Evolutionary conservation across 805 yeast genomes (phyloP).

Genomic region (Scheffersomyces ergatensis): DNA sequence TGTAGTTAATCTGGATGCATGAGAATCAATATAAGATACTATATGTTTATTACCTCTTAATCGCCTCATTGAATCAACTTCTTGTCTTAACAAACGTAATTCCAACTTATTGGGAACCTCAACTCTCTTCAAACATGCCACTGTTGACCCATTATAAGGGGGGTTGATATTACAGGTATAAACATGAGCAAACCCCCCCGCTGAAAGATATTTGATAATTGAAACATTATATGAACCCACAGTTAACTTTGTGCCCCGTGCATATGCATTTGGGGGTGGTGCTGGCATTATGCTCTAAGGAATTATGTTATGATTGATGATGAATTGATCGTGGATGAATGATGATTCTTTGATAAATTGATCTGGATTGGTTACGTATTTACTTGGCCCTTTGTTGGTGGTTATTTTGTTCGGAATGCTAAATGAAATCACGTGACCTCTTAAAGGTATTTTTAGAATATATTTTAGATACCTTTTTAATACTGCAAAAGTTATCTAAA

Average conservation of each 20-base stretch:
- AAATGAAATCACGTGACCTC: no score
- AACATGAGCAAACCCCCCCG: conserved; percentile 96
- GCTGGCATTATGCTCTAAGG: conserved; percentile 14
- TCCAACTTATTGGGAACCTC: conserved; percentile 88
- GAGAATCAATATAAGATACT: conserved; percentile 91
- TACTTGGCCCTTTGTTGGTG: no score
- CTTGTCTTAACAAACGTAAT: conserved; percentile 81
- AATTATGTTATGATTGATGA: no score
- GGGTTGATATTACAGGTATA: conserved; percentile 69
- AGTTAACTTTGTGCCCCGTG: conserved; percentile 73
- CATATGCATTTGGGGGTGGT: conserved; percentile 63
- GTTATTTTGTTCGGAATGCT: no score
- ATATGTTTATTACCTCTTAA: conserved; percentile 74
- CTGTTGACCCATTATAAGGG: conserved; percentile 46
- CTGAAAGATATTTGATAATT: conserved; percentile 70
- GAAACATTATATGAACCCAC: conserved; percentile 82
- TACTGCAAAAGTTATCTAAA: no score
- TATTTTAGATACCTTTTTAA: no score
- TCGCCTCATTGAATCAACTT: conserved; percentile 96
- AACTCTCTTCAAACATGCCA: conserved; percentile 91
- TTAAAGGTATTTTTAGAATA: no score
- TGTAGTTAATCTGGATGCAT: conserved; percentile 68
- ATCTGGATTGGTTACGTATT: no score
- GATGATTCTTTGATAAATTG: no score
- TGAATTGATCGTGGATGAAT: no score